Percentiles rank a stretch among this genome's conserved stretches.
phyloP scores from a whole-genome alignment of 2,329 filamentous ascomycete species.

The Bipolaris cookei region DNA sequence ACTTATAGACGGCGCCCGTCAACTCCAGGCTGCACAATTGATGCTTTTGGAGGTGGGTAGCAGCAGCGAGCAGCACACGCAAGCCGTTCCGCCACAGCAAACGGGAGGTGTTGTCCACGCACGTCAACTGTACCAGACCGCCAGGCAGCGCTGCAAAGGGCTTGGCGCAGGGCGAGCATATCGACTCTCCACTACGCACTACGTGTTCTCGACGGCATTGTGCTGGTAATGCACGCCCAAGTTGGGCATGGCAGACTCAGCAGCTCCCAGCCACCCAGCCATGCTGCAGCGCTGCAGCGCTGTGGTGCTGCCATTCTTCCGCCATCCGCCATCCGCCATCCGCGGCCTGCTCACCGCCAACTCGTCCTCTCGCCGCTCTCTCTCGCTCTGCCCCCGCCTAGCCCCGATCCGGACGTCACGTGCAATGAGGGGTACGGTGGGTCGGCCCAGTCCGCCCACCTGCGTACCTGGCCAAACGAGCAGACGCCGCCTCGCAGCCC shows the following conservation, averaged over 20 bases:
- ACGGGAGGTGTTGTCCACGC: slow-evolving; percentile 28
- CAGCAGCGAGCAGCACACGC: slow-evolving; percentile 30
- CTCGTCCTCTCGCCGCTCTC: slow-evolving; percentile 14
- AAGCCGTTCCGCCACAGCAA: slow-evolving; percentile 45
- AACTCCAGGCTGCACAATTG: slow-evolving; percentile 38
- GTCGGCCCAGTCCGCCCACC: not conserved
- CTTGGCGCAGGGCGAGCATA: slow-evolving; percentile 30
- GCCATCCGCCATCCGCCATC: slow-evolving; percentile 13
- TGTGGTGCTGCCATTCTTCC: not conserved
- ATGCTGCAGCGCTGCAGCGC: not conserved
- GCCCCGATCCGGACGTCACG: slow-evolving; percentile 26
- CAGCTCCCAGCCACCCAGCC: slow-evolving; percentile 36
- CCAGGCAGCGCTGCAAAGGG: slow-evolving; percentile 32
- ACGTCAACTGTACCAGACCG: slow-evolving; percentile 26
- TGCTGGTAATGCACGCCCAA: slow-evolving; percentile 25
- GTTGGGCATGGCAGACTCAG: slow-evolving; percentile 14
- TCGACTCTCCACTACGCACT: slow-evolving; percentile 25
- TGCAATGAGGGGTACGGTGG: slow-evolving; percentile 42
- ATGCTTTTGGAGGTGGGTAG: slow-evolving; percentile 9
- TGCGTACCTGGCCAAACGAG: slow-evolving; percentile 10
- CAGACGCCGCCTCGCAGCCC: not conserved
- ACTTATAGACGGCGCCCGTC: slow-evolving; percentile 23
- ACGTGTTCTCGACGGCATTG: slow-evolving; percentile 29
- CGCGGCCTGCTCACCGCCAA: slow-evolving; percentile 45
- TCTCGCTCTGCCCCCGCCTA: slow-evolving; percentile 7